A percentile compares a stretch with the other conserved stretches of the same genome.
phyloP scores from a whole-genome alignment of 2,329 filamentous ascomycete species.

The Paraconiothyrium sp. region DNA sequence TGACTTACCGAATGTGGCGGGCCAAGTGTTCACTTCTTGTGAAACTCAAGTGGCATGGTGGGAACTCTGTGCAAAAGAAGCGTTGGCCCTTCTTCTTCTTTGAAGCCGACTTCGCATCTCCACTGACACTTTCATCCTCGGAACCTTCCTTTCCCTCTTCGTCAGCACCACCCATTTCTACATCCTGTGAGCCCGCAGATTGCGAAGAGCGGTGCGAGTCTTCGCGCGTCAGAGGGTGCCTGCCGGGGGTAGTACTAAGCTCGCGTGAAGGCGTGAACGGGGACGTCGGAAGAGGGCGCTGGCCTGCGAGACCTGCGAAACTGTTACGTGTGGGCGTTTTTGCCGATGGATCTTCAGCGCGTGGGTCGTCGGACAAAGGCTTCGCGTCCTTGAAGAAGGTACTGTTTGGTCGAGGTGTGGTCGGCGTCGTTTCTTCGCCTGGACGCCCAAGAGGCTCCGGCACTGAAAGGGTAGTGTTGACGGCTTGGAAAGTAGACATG shows the following conservation, averaged over 20 bases:
- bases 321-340: slow-evolving; percentile 71
- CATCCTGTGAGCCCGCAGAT: slow-evolving; percentile 72
- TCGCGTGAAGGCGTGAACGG: slow-evolving; percentile 56
- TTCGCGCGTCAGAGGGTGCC: slow-evolving; percentile 58
- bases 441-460: slow-evolving; percentile 55
- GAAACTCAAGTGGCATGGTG: slow-evolving; percentile 92
- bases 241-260: slow-evolving; percentile 51
- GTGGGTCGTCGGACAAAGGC: slow-evolving; percentile 41
- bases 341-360: slow-evolving; percentile 55
- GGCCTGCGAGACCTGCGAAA: slow-evolving; percentile 58
- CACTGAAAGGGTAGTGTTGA: slow-evolving; percentile 64
- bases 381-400: slow-evolving; percentile 52
- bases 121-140: slow-evolving; percentile 60
- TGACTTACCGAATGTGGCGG: slow-evolving; percentile 82
- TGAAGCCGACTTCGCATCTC: slow-evolving; percentile 74
- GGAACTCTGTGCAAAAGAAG: slow-evolving; percentile 96
- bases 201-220: slow-evolving; percentile 70
- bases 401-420: slow-evolving; percentile 61
- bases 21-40: slow-evolving; percentile 95
- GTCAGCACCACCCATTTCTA: slow-evolving; percentile 80
- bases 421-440: slow-evolving; percentile 65
- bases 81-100: slow-evolving; percentile 98
- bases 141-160: slow-evolving; percentile 68
- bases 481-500: slow-evolving; percentile 69
- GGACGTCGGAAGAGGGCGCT: slow-evolving; percentile 56